Percentiles rank a stretch among this genome's conserved stretches.
Evolutionary conservation across 2,329 filamentous ascomycete species (phyloP).

Genomic region (Chaetomium olivaceum): DNA sequence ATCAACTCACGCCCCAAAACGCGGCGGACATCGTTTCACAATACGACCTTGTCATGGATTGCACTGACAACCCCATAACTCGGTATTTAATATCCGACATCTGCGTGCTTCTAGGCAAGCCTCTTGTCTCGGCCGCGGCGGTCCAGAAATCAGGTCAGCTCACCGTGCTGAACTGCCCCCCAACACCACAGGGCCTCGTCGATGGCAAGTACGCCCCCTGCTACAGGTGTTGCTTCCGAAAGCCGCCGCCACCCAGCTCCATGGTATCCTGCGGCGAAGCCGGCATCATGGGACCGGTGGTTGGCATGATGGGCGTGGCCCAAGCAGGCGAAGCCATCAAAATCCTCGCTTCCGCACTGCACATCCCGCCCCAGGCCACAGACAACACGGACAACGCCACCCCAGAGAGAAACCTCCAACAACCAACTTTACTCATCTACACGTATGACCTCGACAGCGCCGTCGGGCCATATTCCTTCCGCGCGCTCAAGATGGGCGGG

Average conservation of each 20-base stretch:
- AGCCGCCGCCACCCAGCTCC: conserved; percentile 78
- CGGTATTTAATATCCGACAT: conserved; percentile 92
- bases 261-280: conserved; percentile 89
- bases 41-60: conserved; percentile 89
- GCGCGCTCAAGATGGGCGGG: conserved; percentile 71
- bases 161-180: conserved; percentile 81
- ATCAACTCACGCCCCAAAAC: conserved; percentile 68
- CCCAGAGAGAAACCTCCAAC: conserved; percentile 24
- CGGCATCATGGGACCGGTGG: conserved; percentile 87
- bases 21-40: conserved; percentile 64
- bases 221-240: conserved; percentile 91
- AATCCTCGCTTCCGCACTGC: conserved; percentile 56
- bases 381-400: neutral
- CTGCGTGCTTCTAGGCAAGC: conserved; percentile 75
- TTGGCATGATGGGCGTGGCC: conserved; percentile 88
- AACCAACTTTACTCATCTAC: conserved; percentile 50
- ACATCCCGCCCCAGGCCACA: conserved; percentile 21
- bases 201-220: conserved; percentile 69
- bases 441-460: conserved; percentile 41
- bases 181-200: conserved; percentile 57
- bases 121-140: conserved; percentile 86
- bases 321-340: conserved; percentile 90
- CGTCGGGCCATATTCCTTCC: conserved; percentile 52
- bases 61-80: conserved; percentile 88
- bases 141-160: conserved; percentile 87